phyloP scores from a whole-genome alignment of 2,329 filamentous ascomycete species.

The Fusarium sp. region DNA sequence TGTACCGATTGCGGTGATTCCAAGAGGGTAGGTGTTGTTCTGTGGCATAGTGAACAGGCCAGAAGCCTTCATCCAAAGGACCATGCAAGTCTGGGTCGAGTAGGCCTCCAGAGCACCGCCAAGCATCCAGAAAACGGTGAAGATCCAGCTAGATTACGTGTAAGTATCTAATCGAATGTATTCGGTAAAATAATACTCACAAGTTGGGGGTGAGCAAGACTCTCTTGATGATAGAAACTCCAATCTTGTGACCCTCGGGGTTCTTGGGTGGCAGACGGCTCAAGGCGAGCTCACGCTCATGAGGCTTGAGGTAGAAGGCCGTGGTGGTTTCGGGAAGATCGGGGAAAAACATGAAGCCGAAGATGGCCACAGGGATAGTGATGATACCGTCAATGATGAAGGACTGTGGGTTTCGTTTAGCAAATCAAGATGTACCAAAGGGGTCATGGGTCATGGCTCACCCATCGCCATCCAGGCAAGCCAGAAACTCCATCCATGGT shows the following conservation, averaged over 20 bases:
- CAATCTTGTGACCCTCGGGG: slow-evolving; percentile 39
- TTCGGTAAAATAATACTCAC: slow-evolving; percentile 4
- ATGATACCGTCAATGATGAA: background rate
- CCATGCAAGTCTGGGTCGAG: slow-evolving; percentile 37
- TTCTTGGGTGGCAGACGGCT: slow-evolving; percentile 44
- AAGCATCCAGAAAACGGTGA: slow-evolving; percentile 49
- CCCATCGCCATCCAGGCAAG: background rate
- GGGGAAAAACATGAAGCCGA: slow-evolving; percentile 59
- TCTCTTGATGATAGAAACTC: slow-evolving; percentile 36
- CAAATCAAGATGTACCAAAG: background rate
- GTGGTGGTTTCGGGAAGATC: slow-evolving; percentile 54
- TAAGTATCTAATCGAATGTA: background rate
- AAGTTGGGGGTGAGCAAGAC: slow-evolving; percentile 33
- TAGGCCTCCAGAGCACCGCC: slow-evolving; percentile 49
- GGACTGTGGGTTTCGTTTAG: background rate
- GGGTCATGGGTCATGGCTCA: background rate
- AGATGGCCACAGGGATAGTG: slow-evolving; percentile 56
- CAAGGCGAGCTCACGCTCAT: slow-evolving; percentile 53
- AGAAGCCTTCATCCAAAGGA: slow-evolving; percentile 44
- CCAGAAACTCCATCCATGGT: background rate
- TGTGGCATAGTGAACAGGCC: slow-evolving; percentile 43
- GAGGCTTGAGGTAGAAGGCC: slow-evolving; percentile 48
- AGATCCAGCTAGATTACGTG: slow-evolving; percentile 35
- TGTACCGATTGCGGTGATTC: slow-evolving; percentile 41
- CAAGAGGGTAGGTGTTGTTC: slow-evolving; percentile 52